These are phyloP conservation scores for Trichoderma sp. DNA, from an alignment of 2,329 filamentous ascomycete genomes.

Conservation along the genomic window DNA sequence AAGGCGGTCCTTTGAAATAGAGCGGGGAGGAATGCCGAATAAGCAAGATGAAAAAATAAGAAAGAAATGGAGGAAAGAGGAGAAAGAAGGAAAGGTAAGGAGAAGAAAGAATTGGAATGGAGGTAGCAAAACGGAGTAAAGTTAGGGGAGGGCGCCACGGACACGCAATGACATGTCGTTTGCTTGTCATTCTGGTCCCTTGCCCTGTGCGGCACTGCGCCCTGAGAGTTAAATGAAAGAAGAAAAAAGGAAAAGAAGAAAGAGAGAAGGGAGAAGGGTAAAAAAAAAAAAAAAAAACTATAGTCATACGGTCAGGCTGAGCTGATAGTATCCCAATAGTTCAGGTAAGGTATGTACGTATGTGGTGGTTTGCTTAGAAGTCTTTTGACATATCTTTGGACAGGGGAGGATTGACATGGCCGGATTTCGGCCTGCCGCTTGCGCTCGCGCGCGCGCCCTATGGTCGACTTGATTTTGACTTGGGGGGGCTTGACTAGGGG, in stretches of 20 bases:
- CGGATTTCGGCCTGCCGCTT: background rate
- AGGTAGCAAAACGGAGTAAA: background rate
- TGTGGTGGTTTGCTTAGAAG: background rate
- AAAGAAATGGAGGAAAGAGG: background rate
- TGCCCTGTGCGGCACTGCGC: background rate
- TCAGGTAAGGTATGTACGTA: too few species aligned
- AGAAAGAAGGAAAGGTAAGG: background rate
- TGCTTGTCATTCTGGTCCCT: background rate
- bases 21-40: background rate
- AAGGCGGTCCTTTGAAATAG: too few species aligned
- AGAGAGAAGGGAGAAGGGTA: too few species aligned
- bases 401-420: background rate
- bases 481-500: background rate
- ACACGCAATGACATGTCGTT: conserved; percentile 2
- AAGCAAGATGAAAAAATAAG: too few species aligned
- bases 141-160: background rate
- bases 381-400: background rate
- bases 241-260: too few species aligned
- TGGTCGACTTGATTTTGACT: background rate
- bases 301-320: too few species aligned
- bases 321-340: too few species aligned
- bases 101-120: background rate
- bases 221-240: background rate
- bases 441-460: conserved; percentile 7
- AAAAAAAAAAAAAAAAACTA: too few species aligned